Evolutionary conservation across 1,284 basidiomycete species (phyloP).

Genomic region (Microbotryum violaceum): DNA sequence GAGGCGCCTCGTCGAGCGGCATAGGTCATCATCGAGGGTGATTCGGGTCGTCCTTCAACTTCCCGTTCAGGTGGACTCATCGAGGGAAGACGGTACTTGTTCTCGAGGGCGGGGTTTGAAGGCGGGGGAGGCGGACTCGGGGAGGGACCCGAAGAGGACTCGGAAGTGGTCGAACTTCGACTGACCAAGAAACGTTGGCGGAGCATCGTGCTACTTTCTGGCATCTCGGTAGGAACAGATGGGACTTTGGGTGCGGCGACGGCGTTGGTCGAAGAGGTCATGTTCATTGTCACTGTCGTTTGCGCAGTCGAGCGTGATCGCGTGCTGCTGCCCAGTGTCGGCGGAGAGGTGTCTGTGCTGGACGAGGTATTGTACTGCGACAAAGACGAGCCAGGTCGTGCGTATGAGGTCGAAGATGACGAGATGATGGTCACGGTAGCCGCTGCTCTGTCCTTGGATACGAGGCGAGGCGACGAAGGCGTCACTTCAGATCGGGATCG

Average conservation of each 20-base stretch:
- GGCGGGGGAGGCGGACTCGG: not conserved
- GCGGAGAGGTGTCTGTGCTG: constrained; percentile 1
- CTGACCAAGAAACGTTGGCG: constrained; percentile 23
- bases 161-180: not conserved
- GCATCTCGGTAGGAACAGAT: not conserved
- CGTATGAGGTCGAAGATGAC: constrained; percentile 1
- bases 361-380: not conserved
- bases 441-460: constrained; percentile 8
- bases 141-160: not conserved
- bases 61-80: not conserved
- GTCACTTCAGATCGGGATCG: constrained; percentile 27
- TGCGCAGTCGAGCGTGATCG: too few relatives aligned
- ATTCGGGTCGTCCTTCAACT: not conserved
- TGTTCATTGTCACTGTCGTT: too few relatives aligned
- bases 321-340: not conserved
- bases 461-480: constrained; percentile 25
- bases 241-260: too few relatives aligned
- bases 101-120: not conserved
- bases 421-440: constrained; percentile 21
- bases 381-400: constrained; percentile 2
- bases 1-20: not conserved
- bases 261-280: too few relatives aligned
- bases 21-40: not conserved
- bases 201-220: constrained; percentile 21
- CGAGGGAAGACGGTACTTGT: not conserved